Evolutionary conservation across 495 filamentous ascomycete genomes (phyloP).

Genomic region (Penicillium herquei): DNA sequence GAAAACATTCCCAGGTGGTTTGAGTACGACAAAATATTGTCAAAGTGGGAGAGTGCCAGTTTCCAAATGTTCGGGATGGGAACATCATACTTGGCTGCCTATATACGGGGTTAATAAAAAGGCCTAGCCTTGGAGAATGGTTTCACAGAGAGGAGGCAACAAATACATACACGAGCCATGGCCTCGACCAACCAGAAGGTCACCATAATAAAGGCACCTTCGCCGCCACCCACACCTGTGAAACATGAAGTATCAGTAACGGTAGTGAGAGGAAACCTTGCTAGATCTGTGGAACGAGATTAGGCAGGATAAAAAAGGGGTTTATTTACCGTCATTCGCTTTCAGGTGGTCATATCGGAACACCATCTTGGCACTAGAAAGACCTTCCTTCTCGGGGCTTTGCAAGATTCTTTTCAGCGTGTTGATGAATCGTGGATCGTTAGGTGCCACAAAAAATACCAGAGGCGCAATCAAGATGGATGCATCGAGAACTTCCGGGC

Average conservation of each 20-base stretch:
- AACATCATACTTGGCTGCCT: slow-evolving; percentile 47
- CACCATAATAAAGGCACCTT: slow-evolving; percentile 77
- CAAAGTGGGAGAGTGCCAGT: slow-evolving; percentile 64
- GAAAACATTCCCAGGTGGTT: slow-evolving; percentile 76
- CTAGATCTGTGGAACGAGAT: no score
- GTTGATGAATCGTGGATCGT: slow-evolving; percentile 67
- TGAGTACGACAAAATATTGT: slow-evolving; percentile 69
- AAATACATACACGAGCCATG: slow-evolving; percentile 57
- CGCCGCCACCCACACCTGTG: slow-evolving; percentile 66
- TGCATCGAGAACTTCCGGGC: slow-evolving; percentile 62
- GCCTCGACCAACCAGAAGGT: slow-evolving; percentile 78
- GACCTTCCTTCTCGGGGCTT: slow-evolving; percentile 65
- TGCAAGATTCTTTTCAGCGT: slow-evolving; percentile 67
- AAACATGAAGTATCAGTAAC: slow-evolving; percentile 20
- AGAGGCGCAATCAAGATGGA: slow-evolving; percentile 70
- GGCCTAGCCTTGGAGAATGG: background rate
- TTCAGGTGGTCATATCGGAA: slow-evolving; percentile 66
- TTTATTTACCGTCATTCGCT: slow-evolving; percentile 60
- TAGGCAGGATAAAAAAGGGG: no score
- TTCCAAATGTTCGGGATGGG: slow-evolving; percentile 62
- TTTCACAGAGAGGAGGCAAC: background rate
- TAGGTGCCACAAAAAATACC: slow-evolving; percentile 72
- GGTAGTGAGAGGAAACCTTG: no score
- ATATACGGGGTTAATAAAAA: background rate
- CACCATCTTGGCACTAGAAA: slow-evolving; percentile 68